Evolutionary conservation across 2,329 filamentous ascomycete genomes (phyloP), one percentile per base, ranked within the genome.

Genomic region (Parastagonospora avenae): DNA sequence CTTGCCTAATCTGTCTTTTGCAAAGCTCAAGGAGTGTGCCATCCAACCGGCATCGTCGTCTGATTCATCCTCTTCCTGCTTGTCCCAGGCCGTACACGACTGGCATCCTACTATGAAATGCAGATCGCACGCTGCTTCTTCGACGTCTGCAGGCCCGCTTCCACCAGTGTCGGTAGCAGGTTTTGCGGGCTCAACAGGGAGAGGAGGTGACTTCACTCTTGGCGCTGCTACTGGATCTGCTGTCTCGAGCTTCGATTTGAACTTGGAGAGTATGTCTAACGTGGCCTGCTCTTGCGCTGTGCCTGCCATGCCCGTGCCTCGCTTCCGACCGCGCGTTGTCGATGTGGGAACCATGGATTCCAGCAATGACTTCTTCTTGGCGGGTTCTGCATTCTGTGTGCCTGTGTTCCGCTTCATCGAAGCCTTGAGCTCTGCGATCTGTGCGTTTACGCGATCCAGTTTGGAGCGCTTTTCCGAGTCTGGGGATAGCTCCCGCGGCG

Each of bases 21-120:
- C 89, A 72, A 97, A 97, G 39, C 84, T 90, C 31, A 99, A 79
- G 8, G 85, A 81, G 72, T 97, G 93, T 4, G 85, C 85, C 85
- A 97, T 90, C 92, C 93, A 97, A 7, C 86, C 87, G 42, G 83
- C 80, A 44, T 80, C 79, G 12, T 79, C 77, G 2, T 76, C 75
- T 31, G 83, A 85, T 45, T 87, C 85, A 30, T 80, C 82, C 33
- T 83, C 79, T 46, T 85, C 79, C 24, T 85, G 87, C 57, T 89
- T 86, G 15, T 95, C 89, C 91, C 92, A 96, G 0, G 88, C 84
- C 51, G 85, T 86, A 73, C 94, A 97, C 38, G 91, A 96, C 70
- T 96, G 91, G 73, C 94, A 99, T 64, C 95, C 90, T 42, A 89
- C 90, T 57, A 99, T 95, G 73, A 97, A 99, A 72, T 99, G 94